phyloP scores from a whole-genome alignment of 1,139 yeast genomes.

The Protomyces arabidopsidicola region DNA sequence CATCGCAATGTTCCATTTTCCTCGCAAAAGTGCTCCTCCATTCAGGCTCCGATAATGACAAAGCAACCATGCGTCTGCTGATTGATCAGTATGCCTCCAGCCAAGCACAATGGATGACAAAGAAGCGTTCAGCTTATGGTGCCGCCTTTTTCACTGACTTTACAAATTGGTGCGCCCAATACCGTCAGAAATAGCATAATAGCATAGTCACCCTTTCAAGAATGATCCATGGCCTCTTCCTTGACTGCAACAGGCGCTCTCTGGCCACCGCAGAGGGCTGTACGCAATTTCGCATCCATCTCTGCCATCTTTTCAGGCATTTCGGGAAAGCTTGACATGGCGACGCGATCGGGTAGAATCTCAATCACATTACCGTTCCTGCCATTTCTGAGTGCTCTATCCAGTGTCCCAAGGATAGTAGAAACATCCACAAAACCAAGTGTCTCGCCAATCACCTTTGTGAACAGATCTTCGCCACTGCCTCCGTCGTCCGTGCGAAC shows the following conservation, averaged over 20 bases:
- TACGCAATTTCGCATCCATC: slow-evolving; percentile 18
- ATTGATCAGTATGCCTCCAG: slow-evolving; percentile 54
- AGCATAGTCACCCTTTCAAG: neutral
- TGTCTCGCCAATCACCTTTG: slow-evolving; percentile 17
- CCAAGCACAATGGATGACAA: slow-evolving; percentile 57
- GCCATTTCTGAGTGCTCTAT: neutral
- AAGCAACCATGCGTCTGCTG: slow-evolving; percentile 38
- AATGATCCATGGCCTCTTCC: neutral
- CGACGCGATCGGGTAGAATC: neutral
- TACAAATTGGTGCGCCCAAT: slow-evolving; percentile 56
- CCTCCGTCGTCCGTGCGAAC: neutral
- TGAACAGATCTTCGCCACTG: slow-evolving; percentile 7
- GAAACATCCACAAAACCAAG: slow-evolving; percentile 21
- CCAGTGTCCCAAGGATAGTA: slow-evolving; percentile 3
- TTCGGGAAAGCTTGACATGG: neutral
- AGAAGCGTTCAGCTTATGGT: slow-evolving; percentile 49
- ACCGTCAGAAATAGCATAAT: slow-evolving; percentile 5
- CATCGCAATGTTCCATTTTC: slow-evolving; percentile 61
- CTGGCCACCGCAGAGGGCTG: neutral
- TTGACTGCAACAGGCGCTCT: neutral
- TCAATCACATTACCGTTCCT: slow-evolving; percentile 16
- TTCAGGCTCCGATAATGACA: slow-evolving; percentile 24
- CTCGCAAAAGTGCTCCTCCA: slow-evolving; percentile 52
- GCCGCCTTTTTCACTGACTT: slow-evolving; percentile 69
- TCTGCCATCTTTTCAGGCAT: slow-evolving; percentile 3